Evolutionary conservation across 768 basidiomycete species (phyloP).

Genomic region (Filobasidium floriforme): DNA sequence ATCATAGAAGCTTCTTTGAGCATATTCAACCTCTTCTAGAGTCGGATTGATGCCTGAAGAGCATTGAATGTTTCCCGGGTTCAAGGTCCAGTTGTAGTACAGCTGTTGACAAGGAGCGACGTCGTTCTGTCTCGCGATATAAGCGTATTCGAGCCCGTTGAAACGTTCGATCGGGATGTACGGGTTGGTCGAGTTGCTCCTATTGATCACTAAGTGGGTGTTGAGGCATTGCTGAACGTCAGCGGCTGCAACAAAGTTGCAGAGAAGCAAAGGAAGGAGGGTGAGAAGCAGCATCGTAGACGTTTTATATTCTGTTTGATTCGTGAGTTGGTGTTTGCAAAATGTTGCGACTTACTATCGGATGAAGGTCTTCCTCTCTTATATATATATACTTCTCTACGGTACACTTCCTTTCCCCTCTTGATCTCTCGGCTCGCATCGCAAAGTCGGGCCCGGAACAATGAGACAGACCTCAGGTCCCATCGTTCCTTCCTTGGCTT

Average conservation of each 20-base stretch:
- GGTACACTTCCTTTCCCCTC: no score
- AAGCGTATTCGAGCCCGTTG: background rate
- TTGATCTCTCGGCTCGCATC: no score
- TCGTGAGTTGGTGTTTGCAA: no score
- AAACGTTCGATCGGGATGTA: background rate
- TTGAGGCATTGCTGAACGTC: background rate
- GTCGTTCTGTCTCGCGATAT: background rate
- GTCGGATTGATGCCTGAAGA: background rate
- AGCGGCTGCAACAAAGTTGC: background rate
- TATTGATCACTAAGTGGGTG: background rate
- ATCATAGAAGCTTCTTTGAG: background rate
- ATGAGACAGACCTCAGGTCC: no score
- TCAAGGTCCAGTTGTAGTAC: background rate
- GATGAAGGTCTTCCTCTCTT: no score
- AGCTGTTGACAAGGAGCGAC: background rate
- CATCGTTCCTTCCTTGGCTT: no score
- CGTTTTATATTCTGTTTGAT: no score
- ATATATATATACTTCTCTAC: no score
- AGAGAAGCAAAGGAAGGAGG: background rate
- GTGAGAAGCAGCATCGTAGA: background rate
- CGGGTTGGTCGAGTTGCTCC: background rate
- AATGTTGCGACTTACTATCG: no score
- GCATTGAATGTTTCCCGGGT: background rate
- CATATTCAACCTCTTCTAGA: background rate
- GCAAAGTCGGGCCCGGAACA: no score